phyloP scores from a whole-genome alignment of 2,329 filamentous ascomycete species.

The Ilyonectria mors-panacis region DNA sequence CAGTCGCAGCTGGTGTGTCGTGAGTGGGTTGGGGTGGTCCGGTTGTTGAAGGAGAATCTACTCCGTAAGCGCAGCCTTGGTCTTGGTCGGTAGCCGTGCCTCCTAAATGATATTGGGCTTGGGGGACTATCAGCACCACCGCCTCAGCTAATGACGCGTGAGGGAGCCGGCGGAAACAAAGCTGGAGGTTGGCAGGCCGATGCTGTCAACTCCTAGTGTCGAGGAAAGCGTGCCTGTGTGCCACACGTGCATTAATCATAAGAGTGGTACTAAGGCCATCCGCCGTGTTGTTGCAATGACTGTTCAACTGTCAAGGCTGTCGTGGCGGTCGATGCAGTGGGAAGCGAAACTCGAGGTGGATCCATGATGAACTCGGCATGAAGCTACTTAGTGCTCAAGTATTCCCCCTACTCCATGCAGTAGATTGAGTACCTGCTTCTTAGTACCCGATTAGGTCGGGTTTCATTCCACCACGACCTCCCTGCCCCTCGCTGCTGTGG shows the following conservation, averaged over 20 bases:
- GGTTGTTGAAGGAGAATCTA: constrained; percentile 11
- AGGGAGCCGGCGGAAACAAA: constrained; percentile 29
- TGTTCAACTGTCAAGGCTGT: constrained; percentile 32
- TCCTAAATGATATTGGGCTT: constrained; percentile 26
- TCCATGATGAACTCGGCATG: constrained; percentile 29
- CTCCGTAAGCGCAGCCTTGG: constrained; percentile 4
- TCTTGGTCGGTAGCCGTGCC: constrained; percentile 19
- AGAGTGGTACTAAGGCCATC: constrained; percentile 19
- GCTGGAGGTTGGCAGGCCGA: constrained; percentile 14
- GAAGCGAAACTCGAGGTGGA: constrained; percentile 41
- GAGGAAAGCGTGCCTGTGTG: constrained; percentile 12
- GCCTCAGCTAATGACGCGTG: constrained; percentile 34
- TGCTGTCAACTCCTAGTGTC: constrained; percentile 8
- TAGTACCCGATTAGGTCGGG: constrained; percentile 19
- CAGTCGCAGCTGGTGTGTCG: not conserved
- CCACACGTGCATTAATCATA: constrained; percentile 29
- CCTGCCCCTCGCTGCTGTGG: constrained; percentile 14
- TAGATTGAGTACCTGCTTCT: constrained; percentile 1
- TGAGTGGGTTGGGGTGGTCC: constrained; percentile 1
- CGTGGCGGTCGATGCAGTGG: constrained; percentile 38
- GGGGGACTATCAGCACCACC: constrained; percentile 40
- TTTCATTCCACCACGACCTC: constrained; percentile 20
- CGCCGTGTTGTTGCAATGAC: constrained; percentile 30
- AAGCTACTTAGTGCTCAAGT: constrained; percentile 22
- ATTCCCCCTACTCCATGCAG: not conserved